Percentiles rank a stretch among this genome's conserved stretches.
Evolutionary conservation across 1,139 yeast genomes (phyloP).

Genomic region (Sugiyamaella sp.): DNA sequence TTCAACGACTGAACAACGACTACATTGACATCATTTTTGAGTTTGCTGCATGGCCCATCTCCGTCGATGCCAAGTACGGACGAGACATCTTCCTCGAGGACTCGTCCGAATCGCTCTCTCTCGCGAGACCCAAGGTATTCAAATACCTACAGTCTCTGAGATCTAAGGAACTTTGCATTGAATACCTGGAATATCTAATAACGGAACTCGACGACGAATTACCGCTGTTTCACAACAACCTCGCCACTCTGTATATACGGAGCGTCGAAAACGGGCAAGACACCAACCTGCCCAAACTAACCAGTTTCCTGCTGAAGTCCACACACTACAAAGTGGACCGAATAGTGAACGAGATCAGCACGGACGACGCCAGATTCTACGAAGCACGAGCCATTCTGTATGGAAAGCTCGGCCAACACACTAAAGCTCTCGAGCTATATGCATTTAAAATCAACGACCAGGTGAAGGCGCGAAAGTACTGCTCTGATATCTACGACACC

Average conservation of each 20-base stretch:
- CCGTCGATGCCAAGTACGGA: constrained; percentile 47
- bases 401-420: constrained; percentile 62
- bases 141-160: constrained; percentile 43
- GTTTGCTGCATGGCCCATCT: constrained; percentile 60
- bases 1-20: constrained; percentile 60
- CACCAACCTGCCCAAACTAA: constrained; percentile 33
- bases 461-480: constrained; percentile 58
- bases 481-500: constrained; percentile 54
- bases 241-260: constrained; percentile 59
- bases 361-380: constrained; percentile 36
- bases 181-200: constrained; percentile 65
- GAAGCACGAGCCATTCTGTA: constrained; percentile 61
- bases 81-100: constrained; percentile 68
- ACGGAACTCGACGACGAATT: constrained; percentile 50
- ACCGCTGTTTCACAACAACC: constrained; percentile 53
- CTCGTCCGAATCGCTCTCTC: constrained; percentile 61
- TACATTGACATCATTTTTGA: constrained; percentile 60
- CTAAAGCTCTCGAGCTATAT: constrained; percentile 64
- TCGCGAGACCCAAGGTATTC: constrained; percentile 58
- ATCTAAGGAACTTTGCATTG: constrained; percentile 47
- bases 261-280: constrained; percentile 34
- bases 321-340: constrained; percentile 43
- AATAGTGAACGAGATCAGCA: constrained; percentile 39
- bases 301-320: constrained; percentile 36
- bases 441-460: constrained; percentile 62